Evolutionary conservation across 768 basidiomycete species (phyloP).

Genomic region (Lactarius tabidus): DNA sequence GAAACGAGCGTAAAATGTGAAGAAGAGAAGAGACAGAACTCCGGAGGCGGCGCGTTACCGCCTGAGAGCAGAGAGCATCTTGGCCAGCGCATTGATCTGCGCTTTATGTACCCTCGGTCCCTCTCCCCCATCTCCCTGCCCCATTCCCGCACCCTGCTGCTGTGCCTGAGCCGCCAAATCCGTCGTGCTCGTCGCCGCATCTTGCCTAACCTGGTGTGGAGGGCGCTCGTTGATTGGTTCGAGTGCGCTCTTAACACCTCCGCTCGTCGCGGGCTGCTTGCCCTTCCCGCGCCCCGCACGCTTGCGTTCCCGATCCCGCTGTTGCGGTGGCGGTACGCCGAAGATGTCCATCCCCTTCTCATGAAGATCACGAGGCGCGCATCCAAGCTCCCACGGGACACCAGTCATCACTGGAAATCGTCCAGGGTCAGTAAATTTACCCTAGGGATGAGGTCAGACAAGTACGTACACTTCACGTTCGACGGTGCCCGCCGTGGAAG

Average conservation of each 20-base stretch:
- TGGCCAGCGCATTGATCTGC: constrained; percentile 85
- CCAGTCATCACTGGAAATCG: constrained; percentile 59
- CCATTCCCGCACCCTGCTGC: constrained; percentile 10
- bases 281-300: constrained; percentile 32
- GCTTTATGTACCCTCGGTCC: constrained; percentile 83
- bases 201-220: constrained; percentile 44
- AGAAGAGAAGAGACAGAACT: not conserved
- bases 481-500: constrained; percentile 28
- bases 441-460: constrained; percentile 9
- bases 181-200: constrained; percentile 72
- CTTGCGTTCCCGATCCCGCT: constrained; percentile 51
- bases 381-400: constrained; percentile 69
- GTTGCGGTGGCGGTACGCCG: constrained; percentile 52
- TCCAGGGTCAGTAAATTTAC: constrained; percentile 3
- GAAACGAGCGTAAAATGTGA: not conserved
- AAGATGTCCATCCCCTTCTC: constrained; percentile 59
- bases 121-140: constrained; percentile 37
- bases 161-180: constrained; percentile 42
- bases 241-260: constrained; percentile 62
- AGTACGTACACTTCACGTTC: constrained; percentile 77
- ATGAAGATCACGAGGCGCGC: constrained; percentile 64
- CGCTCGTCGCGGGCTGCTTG: constrained; percentile 6
- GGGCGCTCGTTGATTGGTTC: constrained; percentile 78
- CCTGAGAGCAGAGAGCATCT: constrained; percentile 83
- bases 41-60: constrained; percentile 38